Conservation (phyloP, 257 asterid species). For the Primulina tabacum region DNA sequence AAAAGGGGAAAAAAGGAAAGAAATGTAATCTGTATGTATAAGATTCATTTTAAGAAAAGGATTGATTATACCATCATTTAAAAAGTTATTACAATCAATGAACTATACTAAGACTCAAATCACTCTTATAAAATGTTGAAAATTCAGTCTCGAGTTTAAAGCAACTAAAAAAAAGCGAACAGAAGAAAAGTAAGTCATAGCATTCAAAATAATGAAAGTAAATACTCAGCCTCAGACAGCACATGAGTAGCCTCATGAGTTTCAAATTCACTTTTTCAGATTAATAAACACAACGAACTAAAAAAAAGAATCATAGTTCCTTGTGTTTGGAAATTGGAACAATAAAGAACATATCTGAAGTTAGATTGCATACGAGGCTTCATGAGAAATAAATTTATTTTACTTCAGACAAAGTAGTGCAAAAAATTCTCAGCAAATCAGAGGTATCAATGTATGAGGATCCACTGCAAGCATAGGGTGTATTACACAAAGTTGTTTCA, state of each 20-base stretch:
- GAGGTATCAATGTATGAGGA: slow-evolving; percentile 8
- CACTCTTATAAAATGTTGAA: background rate
- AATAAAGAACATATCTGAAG: background rate
- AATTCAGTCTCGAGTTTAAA: slow-evolving; percentile 5
- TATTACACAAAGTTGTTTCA: too few relatives aligned
- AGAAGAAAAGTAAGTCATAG: background rate
- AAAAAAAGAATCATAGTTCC: background rate
- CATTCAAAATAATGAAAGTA: background rate
- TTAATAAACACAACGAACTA: too few relatives aligned
- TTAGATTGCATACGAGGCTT: background rate
- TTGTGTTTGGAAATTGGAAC: background rate
- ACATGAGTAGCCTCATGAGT: slow-evolving; percentile 19
- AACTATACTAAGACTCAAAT: background rate
- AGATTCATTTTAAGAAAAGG: slow-evolving; percentile 12
- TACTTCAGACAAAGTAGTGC: background rate
- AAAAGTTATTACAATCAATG: too few relatives aligned
- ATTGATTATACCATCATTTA: background rate
- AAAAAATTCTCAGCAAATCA: slow-evolving; percentile 5
- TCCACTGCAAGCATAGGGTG: background rate
- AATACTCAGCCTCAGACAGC: slow-evolving; percentile 18
- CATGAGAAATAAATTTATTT: background rate
- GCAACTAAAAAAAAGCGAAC: background rate
- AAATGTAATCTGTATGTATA: background rate
- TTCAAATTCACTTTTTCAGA: slow-evolving; percentile 10
- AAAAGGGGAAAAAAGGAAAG: background rate